Evolutionary conservation across 306 rosid genomes (phyloP).

Genomic region (Casuarina glauca): DNA sequence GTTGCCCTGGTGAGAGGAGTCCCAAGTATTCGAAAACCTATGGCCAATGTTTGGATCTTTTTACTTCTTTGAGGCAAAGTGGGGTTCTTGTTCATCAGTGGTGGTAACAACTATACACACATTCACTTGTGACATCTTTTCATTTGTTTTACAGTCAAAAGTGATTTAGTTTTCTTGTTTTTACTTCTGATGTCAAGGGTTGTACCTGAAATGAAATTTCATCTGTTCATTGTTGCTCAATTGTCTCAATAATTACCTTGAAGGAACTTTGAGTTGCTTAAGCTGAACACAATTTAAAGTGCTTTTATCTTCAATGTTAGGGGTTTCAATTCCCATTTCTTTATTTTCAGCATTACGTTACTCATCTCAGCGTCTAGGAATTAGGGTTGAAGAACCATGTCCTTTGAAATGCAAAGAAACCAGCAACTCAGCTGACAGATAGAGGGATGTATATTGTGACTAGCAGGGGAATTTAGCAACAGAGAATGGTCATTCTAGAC

Average conservation of each 20-base stretch:
- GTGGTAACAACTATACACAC: constrained; percentile 53
- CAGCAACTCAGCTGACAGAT: too few species aligned
- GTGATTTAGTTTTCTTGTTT: constrained; percentile 15
- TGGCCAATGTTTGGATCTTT: constrained; percentile 77
- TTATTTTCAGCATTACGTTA: too few species aligned
- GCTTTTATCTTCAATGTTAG: too few species aligned
- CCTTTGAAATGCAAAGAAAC: too few species aligned
- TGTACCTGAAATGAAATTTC: constrained; percentile 44
- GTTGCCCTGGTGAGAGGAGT: constrained; percentile 94
- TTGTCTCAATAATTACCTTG: not conserved
- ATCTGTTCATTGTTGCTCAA: constrained; percentile 9
- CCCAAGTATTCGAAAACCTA: constrained; percentile 79
- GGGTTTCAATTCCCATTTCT: too few species aligned
- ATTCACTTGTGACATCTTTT: constrained; percentile 30
- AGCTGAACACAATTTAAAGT: too few species aligned
- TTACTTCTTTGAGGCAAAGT: constrained; percentile 72
- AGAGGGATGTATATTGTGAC: too few species aligned
- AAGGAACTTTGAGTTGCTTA: not conserved
- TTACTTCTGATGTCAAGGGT: constrained; percentile 33
- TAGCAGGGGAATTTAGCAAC: too few species aligned
- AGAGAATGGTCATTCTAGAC: too few species aligned
- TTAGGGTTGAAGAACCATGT: too few species aligned
- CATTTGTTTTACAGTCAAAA: constrained; percentile 21
- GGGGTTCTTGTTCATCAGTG: constrained; percentile 98
- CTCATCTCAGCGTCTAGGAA: too few species aligned